These are phyloP conservation scores for Mortierella hygrophila DNA, from an alignment of 192 early-diverging fungal genomes.

Conservation along the genomic window DNA sequence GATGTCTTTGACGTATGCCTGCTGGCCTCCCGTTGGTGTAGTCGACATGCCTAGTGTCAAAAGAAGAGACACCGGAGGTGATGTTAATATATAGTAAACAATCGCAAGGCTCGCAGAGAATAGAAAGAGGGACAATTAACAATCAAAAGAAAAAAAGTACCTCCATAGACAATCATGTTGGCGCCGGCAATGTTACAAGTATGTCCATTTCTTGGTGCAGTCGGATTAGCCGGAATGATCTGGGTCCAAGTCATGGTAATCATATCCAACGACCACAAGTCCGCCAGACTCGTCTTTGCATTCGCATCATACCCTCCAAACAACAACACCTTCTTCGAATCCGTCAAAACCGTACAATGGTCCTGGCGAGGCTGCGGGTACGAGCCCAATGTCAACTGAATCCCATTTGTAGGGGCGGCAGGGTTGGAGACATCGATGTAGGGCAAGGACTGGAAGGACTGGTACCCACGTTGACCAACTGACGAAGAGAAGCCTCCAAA, in stretches of 20 bases:
- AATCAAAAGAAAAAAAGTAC: background rate
- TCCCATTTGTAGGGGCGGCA: constrained; percentile 7
- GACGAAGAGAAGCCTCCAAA: constrained; percentile 32
- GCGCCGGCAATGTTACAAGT: constrained; percentile 38
- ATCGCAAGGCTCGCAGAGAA: background rate
- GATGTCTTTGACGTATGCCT: constrained; percentile 10
- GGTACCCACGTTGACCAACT: constrained; percentile 21
- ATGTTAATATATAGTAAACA: background rate
- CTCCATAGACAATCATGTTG: constrained; percentile 46
- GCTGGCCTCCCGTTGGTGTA: background rate
- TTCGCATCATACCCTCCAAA: constrained; percentile 40
- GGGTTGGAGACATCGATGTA: constrained; percentile 17
- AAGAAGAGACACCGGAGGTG: background rate
- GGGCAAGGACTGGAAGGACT: constrained; percentile 20
- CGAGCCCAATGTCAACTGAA: constrained; percentile 21
- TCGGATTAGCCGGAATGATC: constrained; percentile 12
- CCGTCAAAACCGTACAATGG: constrained; percentile 44
- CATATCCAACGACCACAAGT: constrained; percentile 46
- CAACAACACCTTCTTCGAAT: constrained; percentile 33
- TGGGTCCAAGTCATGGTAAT: constrained; percentile 39
- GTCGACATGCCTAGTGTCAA: background rate
- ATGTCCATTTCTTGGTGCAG: constrained; percentile 15
- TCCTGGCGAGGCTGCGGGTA: constrained; percentile 32
- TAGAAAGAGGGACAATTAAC: background rate
- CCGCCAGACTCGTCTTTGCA: constrained; percentile 2